Evolutionary conservation across 768 basidiomycete species (phyloP).

Genomic region (Candolleomyces efflorescens): DNA sequence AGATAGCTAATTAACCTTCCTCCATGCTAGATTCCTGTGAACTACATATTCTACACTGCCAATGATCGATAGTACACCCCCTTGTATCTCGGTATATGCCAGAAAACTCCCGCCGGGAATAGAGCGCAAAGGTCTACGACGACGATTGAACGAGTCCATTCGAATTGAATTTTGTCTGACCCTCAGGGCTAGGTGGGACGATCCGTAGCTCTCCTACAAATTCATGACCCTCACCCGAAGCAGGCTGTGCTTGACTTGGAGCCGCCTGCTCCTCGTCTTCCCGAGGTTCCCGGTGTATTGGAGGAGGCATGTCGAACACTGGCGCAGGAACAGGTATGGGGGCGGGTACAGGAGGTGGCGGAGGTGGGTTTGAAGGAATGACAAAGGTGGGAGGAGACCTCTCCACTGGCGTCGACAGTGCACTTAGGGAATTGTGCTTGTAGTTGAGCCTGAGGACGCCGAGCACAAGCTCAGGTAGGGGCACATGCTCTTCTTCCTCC

Average conservation of each 20-base stretch:
- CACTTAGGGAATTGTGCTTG: background rate
- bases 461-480: constrained; percentile 46
- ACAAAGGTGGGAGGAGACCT: background rate
- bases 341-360: background rate
- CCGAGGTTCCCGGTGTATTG: background rate
- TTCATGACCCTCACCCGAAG: too few species aligned
- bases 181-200: too few species aligned
- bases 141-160: too few species aligned
- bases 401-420: background rate
- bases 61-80: too few species aligned
- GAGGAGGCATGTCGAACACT: background rate
- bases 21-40: too few species aligned
- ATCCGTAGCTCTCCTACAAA: too few species aligned
- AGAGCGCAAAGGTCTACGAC: background rate
- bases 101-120: background rate
- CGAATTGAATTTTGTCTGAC: too few species aligned
- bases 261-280: too few species aligned
- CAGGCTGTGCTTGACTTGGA: too few species aligned
- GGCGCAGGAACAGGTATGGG: background rate
- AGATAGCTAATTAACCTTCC: too few species aligned
- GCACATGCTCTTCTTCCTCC: constrained; percentile 22
- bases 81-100: too few species aligned
- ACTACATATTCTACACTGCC: too few species aligned
- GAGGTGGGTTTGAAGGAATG: background rate
- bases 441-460: constrained; percentile 22